These are phyloP conservation scores for Cicer chorassanicum DNA, from an alignment of 306 rosid species.

Conservation along the genomic window DNA sequence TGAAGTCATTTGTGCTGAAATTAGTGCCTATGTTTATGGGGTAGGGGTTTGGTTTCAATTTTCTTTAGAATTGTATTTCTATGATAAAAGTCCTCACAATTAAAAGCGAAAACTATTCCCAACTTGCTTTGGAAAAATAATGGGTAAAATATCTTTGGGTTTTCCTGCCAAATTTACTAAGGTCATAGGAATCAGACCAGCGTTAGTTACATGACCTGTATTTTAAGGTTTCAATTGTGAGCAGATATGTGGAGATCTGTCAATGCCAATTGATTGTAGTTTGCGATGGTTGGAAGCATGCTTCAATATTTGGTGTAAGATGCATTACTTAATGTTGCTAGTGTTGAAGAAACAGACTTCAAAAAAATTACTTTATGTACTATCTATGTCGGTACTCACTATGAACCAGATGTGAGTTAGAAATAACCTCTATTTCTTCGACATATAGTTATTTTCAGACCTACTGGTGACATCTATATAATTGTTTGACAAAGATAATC, in stretches of 20 bases:
- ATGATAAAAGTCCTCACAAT: neutral
- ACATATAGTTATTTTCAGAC: conserved; percentile 7
- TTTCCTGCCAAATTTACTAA: conserved; percentile 6
- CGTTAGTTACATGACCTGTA: conserved; percentile 16
- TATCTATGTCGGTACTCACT: neutral
- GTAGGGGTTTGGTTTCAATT: neutral
- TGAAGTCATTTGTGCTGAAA: conserved; percentile 17
- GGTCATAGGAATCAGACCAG: conserved; percentile 18
- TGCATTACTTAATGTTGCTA: conserved; percentile 31
- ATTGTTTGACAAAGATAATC: conserved; percentile 13
- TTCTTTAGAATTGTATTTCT: conserved; percentile 6
- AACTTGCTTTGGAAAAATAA: conserved; percentile 28
- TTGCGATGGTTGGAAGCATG: conserved; percentile 34
- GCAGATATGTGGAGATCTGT: neutral
- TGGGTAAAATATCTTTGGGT: conserved; percentile 3
- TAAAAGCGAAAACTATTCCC: neutral
- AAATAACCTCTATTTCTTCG: conserved; percentile 32
- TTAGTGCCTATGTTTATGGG: neutral
- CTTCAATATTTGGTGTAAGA: conserved; percentile 33
- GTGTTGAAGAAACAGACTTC: conserved; percentile 4
- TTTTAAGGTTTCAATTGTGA: conserved; percentile 17
- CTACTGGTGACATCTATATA: conserved; percentile 11
- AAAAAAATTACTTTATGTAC: conserved; percentile 23
- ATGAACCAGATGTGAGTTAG: neutral
- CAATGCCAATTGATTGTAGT: conserved; percentile 13